Evolutionary conservation across 352 stramenopile species (phyloP).

Genomic region (Pythium volutum): DNA sequence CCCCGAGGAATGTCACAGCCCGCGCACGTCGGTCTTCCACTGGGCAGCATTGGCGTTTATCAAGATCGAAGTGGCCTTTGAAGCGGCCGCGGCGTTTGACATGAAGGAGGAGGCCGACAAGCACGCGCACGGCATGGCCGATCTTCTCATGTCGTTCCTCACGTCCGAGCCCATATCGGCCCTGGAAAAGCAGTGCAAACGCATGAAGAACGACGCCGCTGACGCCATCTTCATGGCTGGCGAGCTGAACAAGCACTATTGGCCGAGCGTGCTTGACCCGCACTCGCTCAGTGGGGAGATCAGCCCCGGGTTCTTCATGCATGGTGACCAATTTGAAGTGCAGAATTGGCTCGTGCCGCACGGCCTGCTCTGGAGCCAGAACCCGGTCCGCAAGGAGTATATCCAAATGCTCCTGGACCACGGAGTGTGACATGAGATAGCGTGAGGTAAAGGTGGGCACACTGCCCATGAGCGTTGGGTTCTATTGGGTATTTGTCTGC

Average conservation of each 20-base stretch:
- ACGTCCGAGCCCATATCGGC: background rate
- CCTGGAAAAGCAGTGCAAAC: background rate
- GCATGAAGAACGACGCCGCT: background rate
- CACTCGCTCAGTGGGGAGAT: conserved; percentile 3
- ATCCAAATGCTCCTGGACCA: background rate
- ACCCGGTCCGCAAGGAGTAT: too few species aligned
- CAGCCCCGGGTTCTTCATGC: background rate
- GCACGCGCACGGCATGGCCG: background rate
- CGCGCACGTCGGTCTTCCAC: background rate
- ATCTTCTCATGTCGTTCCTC: background rate
- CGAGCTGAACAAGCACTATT: conserved; percentile 8
- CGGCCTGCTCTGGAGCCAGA: conserved; percentile 7
- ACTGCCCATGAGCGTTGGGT: too few species aligned
- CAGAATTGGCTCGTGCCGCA: conserved; percentile 15
- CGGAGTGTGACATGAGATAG: too few species aligned
- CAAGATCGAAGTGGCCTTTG: conserved; percentile 10
- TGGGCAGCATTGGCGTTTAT: conserved; percentile 14
- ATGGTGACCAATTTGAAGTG: conserved; percentile 11
- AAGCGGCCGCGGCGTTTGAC: background rate
- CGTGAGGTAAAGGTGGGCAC: too few species aligned
- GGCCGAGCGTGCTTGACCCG: conserved; percentile 5
- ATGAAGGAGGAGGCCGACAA: background rate
- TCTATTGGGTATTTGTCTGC: too few species aligned
- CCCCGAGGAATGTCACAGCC: background rate
- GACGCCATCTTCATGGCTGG: background rate